Percentiles rank a stretch among this genome's conserved stretches.
Evolutionary conservation across 1,284 basidiomycete species (phyloP).

Genomic region (Ustilago lituana): DNA sequence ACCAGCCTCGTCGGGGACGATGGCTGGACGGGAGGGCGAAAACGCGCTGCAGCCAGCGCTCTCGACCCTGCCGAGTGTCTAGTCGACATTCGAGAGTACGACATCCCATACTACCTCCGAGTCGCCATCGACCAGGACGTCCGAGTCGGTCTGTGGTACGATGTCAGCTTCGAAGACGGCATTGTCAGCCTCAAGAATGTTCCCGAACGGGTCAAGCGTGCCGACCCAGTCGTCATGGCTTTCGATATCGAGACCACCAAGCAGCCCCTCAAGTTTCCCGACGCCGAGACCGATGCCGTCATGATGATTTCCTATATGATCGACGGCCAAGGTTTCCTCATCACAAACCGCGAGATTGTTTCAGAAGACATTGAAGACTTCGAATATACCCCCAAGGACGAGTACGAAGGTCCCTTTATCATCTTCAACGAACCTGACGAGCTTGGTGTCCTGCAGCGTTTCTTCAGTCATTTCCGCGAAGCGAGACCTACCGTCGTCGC

Average conservation of each 20-base stretch:
- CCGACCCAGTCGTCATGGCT: conserved; percentile 98
- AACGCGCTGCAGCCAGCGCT: conserved; percentile 34
- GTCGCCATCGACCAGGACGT: conserved; percentile 98
- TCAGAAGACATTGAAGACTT: conserved; percentile 98
- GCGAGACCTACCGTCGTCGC: conserved; percentile 95
- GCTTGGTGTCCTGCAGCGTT: conserved; percentile 75
- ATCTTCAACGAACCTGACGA: conserved; percentile 96
- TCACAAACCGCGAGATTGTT: conserved; percentile 97
- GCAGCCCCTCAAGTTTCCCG: conserved; percentile 97
- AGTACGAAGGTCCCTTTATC: conserved; percentile 95
- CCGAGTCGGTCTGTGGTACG: conserved; percentile 97
- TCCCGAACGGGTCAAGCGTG: conserved; percentile 90
- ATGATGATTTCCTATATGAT: conserved; percentile 99
- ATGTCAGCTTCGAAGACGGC: conserved; percentile 80
- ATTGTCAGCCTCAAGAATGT: conserved; percentile 80
- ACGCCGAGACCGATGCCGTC: conserved; percentile 93
- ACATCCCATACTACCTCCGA: conserved; percentile 96
- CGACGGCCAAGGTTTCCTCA: conserved; percentile 94
- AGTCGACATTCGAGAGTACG: conserved; percentile 93
- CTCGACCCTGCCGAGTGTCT: conserved; percentile 88
- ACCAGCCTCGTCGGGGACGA: conserved; percentile 67
- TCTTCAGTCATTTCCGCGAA: conserved; percentile 93
- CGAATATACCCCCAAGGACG: conserved; percentile 97
- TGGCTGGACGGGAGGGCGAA: conserved; percentile 36
- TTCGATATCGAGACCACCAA: conserved; percentile 99